Base-by-base conservation (phyloP, 176 grass and related monocot species). In the Rhipidocladum racemiflorum region DNA sequence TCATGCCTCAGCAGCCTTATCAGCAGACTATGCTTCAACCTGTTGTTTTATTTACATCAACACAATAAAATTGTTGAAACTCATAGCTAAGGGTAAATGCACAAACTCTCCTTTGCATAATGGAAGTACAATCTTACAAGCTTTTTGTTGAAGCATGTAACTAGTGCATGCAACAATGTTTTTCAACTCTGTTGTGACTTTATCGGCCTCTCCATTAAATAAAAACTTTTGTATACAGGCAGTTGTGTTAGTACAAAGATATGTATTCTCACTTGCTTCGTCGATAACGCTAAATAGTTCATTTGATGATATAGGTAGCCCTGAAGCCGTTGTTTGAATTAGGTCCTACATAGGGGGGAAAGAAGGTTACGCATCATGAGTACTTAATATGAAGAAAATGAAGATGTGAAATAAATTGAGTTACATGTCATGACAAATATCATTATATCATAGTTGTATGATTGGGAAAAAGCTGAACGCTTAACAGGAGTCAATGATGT, bases 181-280 rank as follows among this genome's bases (percentile, higher is more conserved):
- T 86, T 95, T 98, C 75, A 98, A 80, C 68, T 98, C 95, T 53
- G 87, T 48, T 51, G 89, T 91, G 81, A 90, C 85, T 78, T 88
- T 98, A 12, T 90, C 82, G 46, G 81, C 90, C 68, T 95, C 89
- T 69, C 95, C 92, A 42, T 90, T 76, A 79, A 95, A 98, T 23
- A 95, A 79, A 85, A 93, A 95, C 87, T 98, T 98, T 25, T 93
- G 87, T 39, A 91, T 72, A 20, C 61, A 87, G 4, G 79, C 81
- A 84, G 87, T 75, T 32, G 91, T 82, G 48, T 90, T 91, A 68
- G 86, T 88, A 87, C 78, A 91, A 65, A 98, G 86, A 90, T 95
- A 93, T 46, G 95, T 98, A 45, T 88, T 91, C 75, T 98, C 95
- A 48, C 95, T 98, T 90, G 92, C 95, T 88, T 98, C 85, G 54